Percentiles rank a stretch among this genome's conserved stretches.
These are phyloP conservation scores for Tolypocladium tropicale DNA, from an alignment of 2,329 filamentous ascomycete genomes.

Conservation along the genomic window DNA sequence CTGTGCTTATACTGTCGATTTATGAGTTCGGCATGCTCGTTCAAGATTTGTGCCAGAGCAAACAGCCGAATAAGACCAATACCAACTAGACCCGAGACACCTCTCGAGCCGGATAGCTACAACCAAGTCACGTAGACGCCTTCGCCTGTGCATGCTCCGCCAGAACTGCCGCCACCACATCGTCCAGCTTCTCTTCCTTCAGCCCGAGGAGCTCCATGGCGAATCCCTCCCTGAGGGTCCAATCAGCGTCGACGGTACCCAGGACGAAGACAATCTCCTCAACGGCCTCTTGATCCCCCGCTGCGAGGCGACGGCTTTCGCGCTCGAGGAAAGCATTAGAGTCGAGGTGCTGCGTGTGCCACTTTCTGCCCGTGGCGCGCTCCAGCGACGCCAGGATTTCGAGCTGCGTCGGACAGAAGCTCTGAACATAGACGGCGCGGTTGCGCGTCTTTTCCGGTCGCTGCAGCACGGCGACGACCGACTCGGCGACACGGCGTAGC, in stretches of 20 bases:
- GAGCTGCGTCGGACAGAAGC: slow-evolving; percentile 36
- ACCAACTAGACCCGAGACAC: too few species aligned
- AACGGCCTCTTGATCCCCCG: slow-evolving; percentile 24
- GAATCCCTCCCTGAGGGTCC: slow-evolving; percentile 32
- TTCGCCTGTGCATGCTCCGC: slow-evolving; percentile 7
- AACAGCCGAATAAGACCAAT: too few species aligned
- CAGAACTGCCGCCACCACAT: slow-evolving; percentile 25
- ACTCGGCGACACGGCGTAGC: slow-evolving; percentile 35
- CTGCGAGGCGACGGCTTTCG: slow-evolving; percentile 25
- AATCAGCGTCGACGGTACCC: slow-evolving; percentile 36
- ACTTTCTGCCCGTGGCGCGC: slow-evolving; percentile 33
- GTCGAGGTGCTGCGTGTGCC: slow-evolving; percentile 20
- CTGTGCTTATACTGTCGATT: slow-evolving; percentile 12
- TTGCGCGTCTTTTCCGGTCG: slow-evolving; percentile 43
- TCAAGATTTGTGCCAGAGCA: too few species aligned
- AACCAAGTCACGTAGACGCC: not conserved
- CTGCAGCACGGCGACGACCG: slow-evolving; percentile 37
- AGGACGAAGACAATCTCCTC: slow-evolving; percentile 40
- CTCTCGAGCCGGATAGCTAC: too few species aligned
- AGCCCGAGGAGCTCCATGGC: slow-evolving; percentile 36
- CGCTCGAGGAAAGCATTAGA: slow-evolving; percentile 28
- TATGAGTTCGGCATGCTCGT: slow-evolving; percentile 14
- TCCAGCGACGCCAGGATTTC: slow-evolving; percentile 38
- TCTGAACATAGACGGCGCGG: slow-evolving; percentile 33
- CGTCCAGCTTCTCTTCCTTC: slow-evolving; percentile 34